phyloP scores from a whole-genome alignment of 106 monocot genomes.

The Cymbidium sinense region DNA sequence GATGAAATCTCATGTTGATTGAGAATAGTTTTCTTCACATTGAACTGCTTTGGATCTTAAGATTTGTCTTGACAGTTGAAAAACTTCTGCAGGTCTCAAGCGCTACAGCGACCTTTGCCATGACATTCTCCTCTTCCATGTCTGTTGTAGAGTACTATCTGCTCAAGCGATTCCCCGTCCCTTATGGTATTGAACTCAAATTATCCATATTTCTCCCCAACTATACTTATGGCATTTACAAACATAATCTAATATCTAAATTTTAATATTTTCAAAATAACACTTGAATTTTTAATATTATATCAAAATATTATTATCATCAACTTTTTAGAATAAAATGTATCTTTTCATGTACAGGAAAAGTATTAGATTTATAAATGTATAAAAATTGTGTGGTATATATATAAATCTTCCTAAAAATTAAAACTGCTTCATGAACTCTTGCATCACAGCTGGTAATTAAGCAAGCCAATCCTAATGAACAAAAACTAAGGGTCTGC shows the following conservation, averaged over 20 bases:
- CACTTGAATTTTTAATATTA: no score
- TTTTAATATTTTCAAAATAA: no score
- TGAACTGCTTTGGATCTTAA: neutral
- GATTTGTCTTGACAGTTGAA: neutral
- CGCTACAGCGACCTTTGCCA: slow-evolving; percentile 53
- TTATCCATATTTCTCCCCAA: neutral
- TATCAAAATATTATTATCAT: no score
- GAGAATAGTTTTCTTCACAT: neutral
- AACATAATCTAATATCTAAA: neutral
- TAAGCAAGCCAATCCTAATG: no score
- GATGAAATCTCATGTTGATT: neutral
- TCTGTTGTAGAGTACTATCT: slow-evolving; percentile 67
- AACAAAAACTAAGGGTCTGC: no score
- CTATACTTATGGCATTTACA: neutral
- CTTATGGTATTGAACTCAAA: slow-evolving; percentile 30
- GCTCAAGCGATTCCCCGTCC: slow-evolving; percentile 48
- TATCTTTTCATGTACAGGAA: no score
- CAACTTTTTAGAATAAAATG: no score
- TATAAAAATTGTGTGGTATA: no score
- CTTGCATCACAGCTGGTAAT: no score
- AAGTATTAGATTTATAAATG: no score
- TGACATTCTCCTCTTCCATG: slow-evolving; percentile 63
- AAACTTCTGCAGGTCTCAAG: slow-evolving; percentile 45
- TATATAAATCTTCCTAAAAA: no score
- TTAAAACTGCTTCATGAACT: no score